Conservation (phyloP, 306 rosid genomes). For the Neltuma alba region DNA sequence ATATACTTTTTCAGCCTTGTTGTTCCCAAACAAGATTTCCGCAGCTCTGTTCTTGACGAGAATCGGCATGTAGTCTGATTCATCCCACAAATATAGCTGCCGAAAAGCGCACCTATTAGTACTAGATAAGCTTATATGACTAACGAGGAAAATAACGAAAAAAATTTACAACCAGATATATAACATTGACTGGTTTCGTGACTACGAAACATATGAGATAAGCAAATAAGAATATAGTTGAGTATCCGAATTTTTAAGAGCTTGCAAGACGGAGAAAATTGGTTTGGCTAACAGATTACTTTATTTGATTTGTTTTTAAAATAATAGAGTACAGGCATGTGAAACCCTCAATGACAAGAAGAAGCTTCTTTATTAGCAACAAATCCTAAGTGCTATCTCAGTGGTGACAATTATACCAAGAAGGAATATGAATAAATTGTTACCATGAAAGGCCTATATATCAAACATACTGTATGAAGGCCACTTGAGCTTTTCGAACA, state of each 20-base stretch:
- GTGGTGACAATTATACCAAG: conserved; percentile 16
- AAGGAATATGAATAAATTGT: conserved; percentile 17
- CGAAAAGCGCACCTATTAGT: conserved; percentile 28
- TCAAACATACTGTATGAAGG: conserved; percentile 58
- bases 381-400: conserved; percentile 17
- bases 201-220: conserved; percentile 9
- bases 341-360: neutral
- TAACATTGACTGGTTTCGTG: neutral
- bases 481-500: conserved; percentile 69
- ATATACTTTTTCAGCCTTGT: conserved; percentile 70
- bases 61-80: conserved; percentile 59
- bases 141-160: neutral
- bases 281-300: conserved; percentile 7
- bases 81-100: conserved; percentile 84
- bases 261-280: conserved; percentile 13
- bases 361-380: neutral
- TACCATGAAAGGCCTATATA: conserved; percentile 92
- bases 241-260: neutral
- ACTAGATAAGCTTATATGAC: neutral
- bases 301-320: conserved; percentile 8
- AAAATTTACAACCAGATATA: neutral
- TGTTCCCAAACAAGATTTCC: conserved; percentile 80
- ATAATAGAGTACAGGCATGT: neutral
- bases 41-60: conserved; percentile 77
- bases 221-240: neutral